Evolutionary conservation across 2,329 filamentous ascomycete species (phyloP), one percentile per base, ranked within the genome.

Genomic region (Neofusicoccum umdonicola): DNA sequence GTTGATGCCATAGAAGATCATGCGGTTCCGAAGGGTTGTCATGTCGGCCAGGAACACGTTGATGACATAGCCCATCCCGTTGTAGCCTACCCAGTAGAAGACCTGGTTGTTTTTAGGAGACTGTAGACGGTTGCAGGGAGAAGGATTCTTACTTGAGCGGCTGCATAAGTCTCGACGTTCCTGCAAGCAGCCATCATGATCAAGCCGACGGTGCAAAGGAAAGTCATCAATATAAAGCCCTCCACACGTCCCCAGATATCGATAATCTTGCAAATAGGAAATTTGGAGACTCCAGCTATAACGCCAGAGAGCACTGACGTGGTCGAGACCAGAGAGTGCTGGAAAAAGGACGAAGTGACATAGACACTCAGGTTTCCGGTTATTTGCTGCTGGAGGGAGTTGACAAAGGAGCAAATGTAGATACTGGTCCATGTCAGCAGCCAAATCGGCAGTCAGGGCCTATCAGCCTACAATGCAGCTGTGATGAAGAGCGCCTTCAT

Each of bases 181-280:
- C 80, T 79, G 72, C 83, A 88, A 0, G 80, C 81, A 8, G 88
- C 88, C 81, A 89, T 88, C 77, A 90, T 81, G 19, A 85, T 83
- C 1, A 83, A 52, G 19, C 84, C 84, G 1, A 83, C 50, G 6
- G 83, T 78, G 70, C 82, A 82, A 62, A 85, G 76, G 12, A 80
- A 63, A 1, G 87, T 77, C 70, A 84, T 85, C 35, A 88, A 65
- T 19, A 82, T 74, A 69, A 88, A 85, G 13, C 86, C 88, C 71
- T 89, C 84, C 13, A 87, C 83, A 39, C 88, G 85, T 64, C 88
- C 88, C 80, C 86, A 90, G 42, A 88, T 80, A 75, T 91, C 86
- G 61, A 90, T 80, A 17, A 90, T 79, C 74, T 90, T 90, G 62
- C 88, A 87, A 67, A 88, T 82, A 0, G 87, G 85, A 6, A 90